phyloP scores from a whole-genome alignment of 2,329 filamentous ascomycete species.

The Penicillium sp. region DNA sequence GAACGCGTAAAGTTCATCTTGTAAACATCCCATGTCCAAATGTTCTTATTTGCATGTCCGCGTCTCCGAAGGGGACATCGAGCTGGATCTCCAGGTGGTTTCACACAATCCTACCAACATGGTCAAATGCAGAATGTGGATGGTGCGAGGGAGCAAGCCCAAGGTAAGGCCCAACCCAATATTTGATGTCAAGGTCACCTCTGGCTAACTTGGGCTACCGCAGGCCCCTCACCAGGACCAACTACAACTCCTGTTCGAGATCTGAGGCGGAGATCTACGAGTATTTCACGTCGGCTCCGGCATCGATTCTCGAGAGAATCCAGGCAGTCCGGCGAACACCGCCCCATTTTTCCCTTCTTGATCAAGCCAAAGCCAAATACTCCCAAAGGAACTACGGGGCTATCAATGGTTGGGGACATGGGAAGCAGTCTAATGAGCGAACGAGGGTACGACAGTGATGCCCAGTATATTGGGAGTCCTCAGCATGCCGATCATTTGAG shows the following conservation, averaged over 20 bases:
- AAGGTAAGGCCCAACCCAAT: slow-evolving; percentile 11
- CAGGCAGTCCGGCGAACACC: slow-evolving; percentile 14
- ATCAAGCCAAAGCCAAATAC: slow-evolving; percentile 13
- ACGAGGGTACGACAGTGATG: slow-evolving; percentile 37
- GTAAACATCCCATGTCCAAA: slow-evolving; percentile 2
- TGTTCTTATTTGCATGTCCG: slow-evolving; percentile 23
- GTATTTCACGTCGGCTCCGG: slow-evolving; percentile 26
- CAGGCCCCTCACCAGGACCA: slow-evolving; percentile 1
- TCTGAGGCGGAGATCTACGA: slow-evolving; percentile 12
- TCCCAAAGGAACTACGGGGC: slow-evolving; percentile 1
- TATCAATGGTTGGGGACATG: slow-evolving; percentile 15
- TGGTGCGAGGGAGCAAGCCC: neutral
- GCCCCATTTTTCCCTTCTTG: slow-evolving; percentile 16
- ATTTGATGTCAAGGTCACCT: neutral
- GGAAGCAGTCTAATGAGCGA: slow-evolving; percentile 33
- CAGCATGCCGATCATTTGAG: slow-evolving; percentile 13
- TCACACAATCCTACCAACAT: slow-evolving; percentile 10
- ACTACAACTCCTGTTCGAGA: slow-evolving; percentile 5
- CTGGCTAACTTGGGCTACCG: neutral
- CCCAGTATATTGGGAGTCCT: slow-evolving; percentile 32
- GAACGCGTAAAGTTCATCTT: neutral
- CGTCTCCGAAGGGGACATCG: slow-evolving; percentile 18
- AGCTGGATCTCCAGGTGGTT: slow-evolving; percentile 11
- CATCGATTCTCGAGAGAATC: slow-evolving; percentile 29
- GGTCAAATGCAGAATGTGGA: neutral